Evolutionary conservation across 345 rosid genomes (phyloP), one percentile per base, ranked within the genome.

Genomic region (Chamaenerion angustifolium): DNA sequence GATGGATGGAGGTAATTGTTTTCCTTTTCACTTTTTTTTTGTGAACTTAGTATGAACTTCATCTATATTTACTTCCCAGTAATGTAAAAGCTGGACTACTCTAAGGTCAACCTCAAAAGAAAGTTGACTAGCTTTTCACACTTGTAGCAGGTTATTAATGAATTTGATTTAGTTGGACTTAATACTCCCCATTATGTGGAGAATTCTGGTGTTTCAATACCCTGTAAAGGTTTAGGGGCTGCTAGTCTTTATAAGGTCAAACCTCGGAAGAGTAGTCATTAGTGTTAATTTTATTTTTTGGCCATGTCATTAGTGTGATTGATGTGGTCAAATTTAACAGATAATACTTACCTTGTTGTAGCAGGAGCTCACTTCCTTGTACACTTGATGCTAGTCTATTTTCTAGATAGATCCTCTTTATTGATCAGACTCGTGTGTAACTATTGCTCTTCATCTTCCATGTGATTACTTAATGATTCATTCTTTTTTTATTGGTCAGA

Each of bases 1-100:
- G 46, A 44, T 51, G 27, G 17, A 48, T 2, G 56, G 56, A 40
- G 51, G 57, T 56, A 54, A 58, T 62, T 50, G 31, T 47, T 46
- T 18, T 35, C 3, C 14, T 46, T 35, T 47, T 37, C 5, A 7
- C 10, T 42, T 12, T 10, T 17, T 42, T 41, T 35, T 53, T 54
- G 31, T 10, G 47, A 7, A 42, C 6, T 12, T 8, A 19, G 27
- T 16, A 21, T 2, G 13, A 52, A 16, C 0, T 9, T 1, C 13
- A 42, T 2, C n/a, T 10, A 17, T 42, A 4, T 4, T 16, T 21
- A 14, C 45, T 43, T 41, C 10, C 16, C 16, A 31, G 37, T 31
- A 31, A 5, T 25, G 40, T 54, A 18, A 12, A 43, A 1, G 41
- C 25, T 16, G 25, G 25, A 21, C 25, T 21, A 21, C 25, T 21